Base-by-base conservation (phyloP, 495 filamentous ascomycete genomes). In the Niebla homalea region DNA sequence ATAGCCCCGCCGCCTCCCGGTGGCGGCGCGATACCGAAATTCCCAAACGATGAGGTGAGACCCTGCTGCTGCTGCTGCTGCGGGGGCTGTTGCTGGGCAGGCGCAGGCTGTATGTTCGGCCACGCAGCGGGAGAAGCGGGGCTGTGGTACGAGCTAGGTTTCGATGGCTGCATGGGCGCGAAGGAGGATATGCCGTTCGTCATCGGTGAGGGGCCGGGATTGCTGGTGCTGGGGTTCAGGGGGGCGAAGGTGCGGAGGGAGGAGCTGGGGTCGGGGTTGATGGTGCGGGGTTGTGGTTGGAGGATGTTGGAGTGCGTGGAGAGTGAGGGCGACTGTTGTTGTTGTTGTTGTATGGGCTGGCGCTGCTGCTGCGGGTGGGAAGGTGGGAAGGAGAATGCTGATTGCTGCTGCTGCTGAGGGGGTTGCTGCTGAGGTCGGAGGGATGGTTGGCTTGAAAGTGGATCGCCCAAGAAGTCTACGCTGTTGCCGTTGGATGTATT, bases 311-410 rank as follows among this genome's bases (percentile, higher is more conserved):
- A 59, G 50, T 56, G 50, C 14, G 53, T 32, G 4, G 29, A 32
- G 29, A 32, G 29, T 7, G 29, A 32, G 29, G 29, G 0, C 29
- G 10, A 12, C 29, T 32, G 29, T 2, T 11, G 29, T 12, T 32
- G 29, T 12, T 21, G 25, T 56, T 58, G 56, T 51, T 53, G 57
- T 63, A 53, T 43, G 57, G 48, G 54, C 19, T 46, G 14, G 52
- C 20, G 1, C 11, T 49, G 16, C 22, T 46, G 43, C 11, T 25
- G 43, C 25, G 40, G 38, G 53, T 21, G 8, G 37, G 62, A 42
- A 44, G 61, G 68, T 21, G 70, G 67, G 76, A 76, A 78, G 0
- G 73, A 62, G 47, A 75, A 71, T 12, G 63, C 62, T 25, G 76
- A 64, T 26, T 65, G 60, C 25, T 58, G 32, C 23, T 52, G 49